A percentile compares a stretch with the other conserved stretches of the same genome.
These are phyloP conservation scores for Colletotrichum simmondsii DNA, from an alignment of 2,329 filamentous ascomycete species.

Conservation along the genomic window DNA sequence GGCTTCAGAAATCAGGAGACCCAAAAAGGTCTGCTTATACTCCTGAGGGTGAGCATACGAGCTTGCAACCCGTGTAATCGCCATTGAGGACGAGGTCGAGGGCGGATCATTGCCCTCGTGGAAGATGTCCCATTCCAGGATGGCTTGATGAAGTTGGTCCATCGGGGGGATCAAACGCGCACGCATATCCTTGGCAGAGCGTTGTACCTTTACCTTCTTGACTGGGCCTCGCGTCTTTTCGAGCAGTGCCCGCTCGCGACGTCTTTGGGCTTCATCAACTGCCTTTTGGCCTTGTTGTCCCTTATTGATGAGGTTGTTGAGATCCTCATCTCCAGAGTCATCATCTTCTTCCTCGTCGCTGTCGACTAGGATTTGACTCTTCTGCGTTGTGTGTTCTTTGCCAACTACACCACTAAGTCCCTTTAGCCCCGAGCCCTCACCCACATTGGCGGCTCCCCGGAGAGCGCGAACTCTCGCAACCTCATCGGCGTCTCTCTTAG, in stretches of 20 bases:
- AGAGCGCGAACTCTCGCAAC: conserved; percentile 76
- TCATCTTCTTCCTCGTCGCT: conserved; percentile 74
- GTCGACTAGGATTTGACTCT: conserved; percentile 91
- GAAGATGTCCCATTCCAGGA: conserved; percentile 96
- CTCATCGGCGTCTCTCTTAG: conserved; percentile 76
- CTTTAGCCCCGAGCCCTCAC: conserved; percentile 82
- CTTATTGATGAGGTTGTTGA: conserved; percentile 59
- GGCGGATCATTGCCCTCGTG: conserved; percentile 89
- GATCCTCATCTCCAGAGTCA: conserved; percentile 65
- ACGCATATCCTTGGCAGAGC: conserved; percentile 92
- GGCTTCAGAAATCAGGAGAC: conserved; percentile 89
- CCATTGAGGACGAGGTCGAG: conserved; percentile 63
- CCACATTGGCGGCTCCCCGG: conserved; percentile 66
- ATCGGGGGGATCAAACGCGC: conserved; percentile 92
- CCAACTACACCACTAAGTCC: conserved; percentile 76
- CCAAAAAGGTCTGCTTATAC: conserved; percentile 92
- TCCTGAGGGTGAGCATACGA: conserved; percentile 79
- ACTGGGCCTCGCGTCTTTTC: conserved; percentile 76
- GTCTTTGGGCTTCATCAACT: conserved; percentile 58
- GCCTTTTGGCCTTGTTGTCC: conserved; percentile 59
- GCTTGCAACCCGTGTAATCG: conserved; percentile 81
- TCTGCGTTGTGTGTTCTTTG: conserved; percentile 80
- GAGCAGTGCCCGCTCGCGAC: conserved; percentile 59
- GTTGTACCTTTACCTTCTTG: conserved; percentile 82
- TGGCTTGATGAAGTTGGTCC: conserved; percentile 83